Evolutionary conservation across 345 rosid species (phyloP).

Genomic region (Cardamine resedifolia): DNA sequence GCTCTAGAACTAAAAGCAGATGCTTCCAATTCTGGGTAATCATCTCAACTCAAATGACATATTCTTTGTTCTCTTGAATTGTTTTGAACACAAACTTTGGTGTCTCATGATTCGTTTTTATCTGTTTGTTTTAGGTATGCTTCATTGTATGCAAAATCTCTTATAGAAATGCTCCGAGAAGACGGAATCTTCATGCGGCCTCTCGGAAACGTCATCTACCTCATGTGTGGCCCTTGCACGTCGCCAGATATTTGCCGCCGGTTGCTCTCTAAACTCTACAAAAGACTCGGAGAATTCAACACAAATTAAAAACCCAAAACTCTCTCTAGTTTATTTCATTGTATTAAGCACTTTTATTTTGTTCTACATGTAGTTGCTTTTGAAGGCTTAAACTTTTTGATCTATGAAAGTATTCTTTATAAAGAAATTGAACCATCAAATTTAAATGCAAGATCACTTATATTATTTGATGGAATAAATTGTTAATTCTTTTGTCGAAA

Average conservation of each 20-base stretch:
- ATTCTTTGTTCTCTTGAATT: neutral
- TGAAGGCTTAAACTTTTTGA: neutral
- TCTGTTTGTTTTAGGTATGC: slow-evolving; percentile 54
- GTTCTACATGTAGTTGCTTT: neutral
- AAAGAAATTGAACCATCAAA: neutral
- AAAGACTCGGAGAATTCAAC: slow-evolving; percentile 54
- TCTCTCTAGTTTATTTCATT: neutral
- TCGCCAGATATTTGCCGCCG: slow-evolving; percentile 59
- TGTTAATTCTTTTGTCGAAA: too few relatives aligned
- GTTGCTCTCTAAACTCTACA: slow-evolving; percentile 57
- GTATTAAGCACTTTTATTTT: neutral
- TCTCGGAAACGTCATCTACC: slow-evolving; percentile 82
- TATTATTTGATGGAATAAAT: neutral
- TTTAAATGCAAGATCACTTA: neutral
- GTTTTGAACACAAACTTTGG: neutral
- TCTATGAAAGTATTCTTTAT: neutral
- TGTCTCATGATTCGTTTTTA: neutral
- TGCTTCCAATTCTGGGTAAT: slow-evolving; percentile 70
- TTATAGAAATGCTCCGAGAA: slow-evolving; percentile 63
- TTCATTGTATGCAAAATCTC: slow-evolving; percentile 62
- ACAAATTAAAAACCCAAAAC: neutral
- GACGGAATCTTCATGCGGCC: slow-evolving; percentile 83
- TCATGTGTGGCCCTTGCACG: slow-evolving; percentile 89
- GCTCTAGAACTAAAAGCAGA: slow-evolving; percentile 73
- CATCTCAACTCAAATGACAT: slow-evolving; percentile 2